Base-by-base conservation (phyloP, 1,284 basidiomycete genomes). In the Lignosus rhinocerotis region DNA sequence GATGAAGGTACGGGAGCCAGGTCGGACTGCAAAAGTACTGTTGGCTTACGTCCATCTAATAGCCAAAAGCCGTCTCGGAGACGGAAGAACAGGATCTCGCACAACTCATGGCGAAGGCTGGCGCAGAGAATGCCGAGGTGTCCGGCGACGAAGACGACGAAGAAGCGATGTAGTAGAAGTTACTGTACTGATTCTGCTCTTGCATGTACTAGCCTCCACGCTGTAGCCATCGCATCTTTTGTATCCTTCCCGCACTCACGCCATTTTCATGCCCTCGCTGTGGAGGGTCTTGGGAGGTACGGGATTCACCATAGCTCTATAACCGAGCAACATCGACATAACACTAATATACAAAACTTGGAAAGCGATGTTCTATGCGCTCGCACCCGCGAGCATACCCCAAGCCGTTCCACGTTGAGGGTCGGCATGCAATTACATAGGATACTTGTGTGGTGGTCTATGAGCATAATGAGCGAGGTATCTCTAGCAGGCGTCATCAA, bases 21-120 rank as follows among this genome's bases (percentile, higher is more conserved):
- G 16, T 19, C 45, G 31, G 16, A 19, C 8, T 17, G 21, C 17
- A 17, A 9, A 25, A 25, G 17, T 19, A 44, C 12, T 41, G 31
- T 49, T 47, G 10, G 50, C 25, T 38, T 7, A 41, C 39, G 12
- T 36, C 6, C 12, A 14, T 17, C 7, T 52, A 33, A 49, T 69
- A 95, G 93, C 95, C 95, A 65, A 98, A 97, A 81, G 94, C 94
- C 10, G 90, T 98, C 50, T 94, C 92, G n/a, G 96, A 97, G 73
- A 93, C 92, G 7, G 96, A 98, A 75, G 96, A 98, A 74, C 90
- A 94, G 64, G 95, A 97, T 73, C 84, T 98, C 66, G 94, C 93
- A 7, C 90, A 93, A 64, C 87, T 96, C 69, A 97, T 98, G 94
- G 93, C 91, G 50, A 92, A 94, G 74, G 94, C 90, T 34, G 88